Conservation (phyloP, 768 basidiomycete species). For the Lepiota subincarnata region DNA sequence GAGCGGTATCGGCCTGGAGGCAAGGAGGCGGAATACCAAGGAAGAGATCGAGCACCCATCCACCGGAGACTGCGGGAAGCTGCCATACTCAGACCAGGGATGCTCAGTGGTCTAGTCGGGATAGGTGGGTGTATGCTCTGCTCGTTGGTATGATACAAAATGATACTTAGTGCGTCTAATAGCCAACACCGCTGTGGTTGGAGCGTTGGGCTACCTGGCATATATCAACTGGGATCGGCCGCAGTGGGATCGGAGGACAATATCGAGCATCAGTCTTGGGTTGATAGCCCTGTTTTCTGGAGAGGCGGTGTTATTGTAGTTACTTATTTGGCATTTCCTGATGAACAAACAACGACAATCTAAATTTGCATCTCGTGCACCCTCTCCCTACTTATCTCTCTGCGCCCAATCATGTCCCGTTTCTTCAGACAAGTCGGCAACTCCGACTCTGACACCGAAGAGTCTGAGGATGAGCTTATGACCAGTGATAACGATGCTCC, state of each 20-base stretch:
- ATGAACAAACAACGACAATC: slow-evolving; percentile 5
- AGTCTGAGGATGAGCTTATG: slow-evolving; percentile 77
- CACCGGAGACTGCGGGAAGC: slow-evolving; percentile 53
- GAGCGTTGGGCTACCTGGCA: slow-evolving; percentile 56
- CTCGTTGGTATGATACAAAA: neutral
- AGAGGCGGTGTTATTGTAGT: slow-evolving; percentile 35
- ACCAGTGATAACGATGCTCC: slow-evolving; percentile 64
- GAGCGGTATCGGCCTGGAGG: slow-evolving; percentile 58
- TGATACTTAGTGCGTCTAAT: neutral
- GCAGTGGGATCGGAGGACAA: slow-evolving; percentile 57
- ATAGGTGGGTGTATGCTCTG: slow-evolving; percentile 38
- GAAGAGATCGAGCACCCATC: slow-evolving; percentile 51
- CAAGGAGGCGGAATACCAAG: slow-evolving; percentile 51
- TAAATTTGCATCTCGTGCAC: slow-evolving; percentile 10
- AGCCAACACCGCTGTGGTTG: slow-evolving; percentile 65
- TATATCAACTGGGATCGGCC: slow-evolving; percentile 65
- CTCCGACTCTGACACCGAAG: slow-evolving; percentile 70
- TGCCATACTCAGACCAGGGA: slow-evolving; percentile 56
- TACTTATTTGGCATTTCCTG: slow-evolving; percentile 9
- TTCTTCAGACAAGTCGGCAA: slow-evolving; percentile 87
- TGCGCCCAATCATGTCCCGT: slow-evolving; percentile 59
- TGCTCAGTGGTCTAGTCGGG: slow-evolving; percentile 62
- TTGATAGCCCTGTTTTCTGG: slow-evolving; percentile 57
- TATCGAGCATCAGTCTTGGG: slow-evolving; percentile 55
- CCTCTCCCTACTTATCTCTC: slow-evolving; percentile 11